Conservation (phyloP, 148 eudicot species). For the Beta vulgaris region DNA sequence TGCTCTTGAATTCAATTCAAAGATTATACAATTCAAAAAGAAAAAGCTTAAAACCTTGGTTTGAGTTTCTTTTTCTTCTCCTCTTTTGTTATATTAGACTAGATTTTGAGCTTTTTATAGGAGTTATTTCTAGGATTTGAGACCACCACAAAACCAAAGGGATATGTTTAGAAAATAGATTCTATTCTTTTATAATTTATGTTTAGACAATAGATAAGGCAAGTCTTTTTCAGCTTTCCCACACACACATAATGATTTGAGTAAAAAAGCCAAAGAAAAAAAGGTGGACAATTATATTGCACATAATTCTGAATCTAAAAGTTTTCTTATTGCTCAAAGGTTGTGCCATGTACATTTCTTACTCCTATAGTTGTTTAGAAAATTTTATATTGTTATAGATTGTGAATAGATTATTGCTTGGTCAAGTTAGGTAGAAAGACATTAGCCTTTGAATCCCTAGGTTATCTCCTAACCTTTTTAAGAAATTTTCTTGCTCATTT, state of each 20-base stretch:
- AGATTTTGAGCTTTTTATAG: not conserved
- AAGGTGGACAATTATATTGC: not conserved
- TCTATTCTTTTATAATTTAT: too few relatives aligned
- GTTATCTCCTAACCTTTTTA: too few relatives aligned
- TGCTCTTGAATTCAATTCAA: too few relatives aligned
- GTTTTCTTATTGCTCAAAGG: not conserved
- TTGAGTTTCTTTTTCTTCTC: too few relatives aligned
- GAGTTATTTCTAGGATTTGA: not conserved
- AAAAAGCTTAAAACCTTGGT: too few relatives aligned
- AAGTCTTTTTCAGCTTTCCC: not conserved
- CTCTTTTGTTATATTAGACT: too few relatives aligned
- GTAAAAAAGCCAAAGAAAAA: not conserved
- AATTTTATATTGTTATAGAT: not conserved
- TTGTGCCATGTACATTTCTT: not conserved
- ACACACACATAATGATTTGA: not conserved
- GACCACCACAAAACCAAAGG: not conserved
- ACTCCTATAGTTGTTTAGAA: not conserved
- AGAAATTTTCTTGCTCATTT: not conserved
- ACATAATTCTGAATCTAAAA: not conserved
- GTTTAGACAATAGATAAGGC: not conserved
- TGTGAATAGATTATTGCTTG: not conserved
- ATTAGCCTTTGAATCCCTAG: constrained; percentile 1
- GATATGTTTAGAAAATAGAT: not conserved
- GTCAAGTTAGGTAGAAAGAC: constrained; percentile 11
- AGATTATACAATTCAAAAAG: too few relatives aligned